Conservation (phyloP, 495 filamentous ascomycete genomes). For the Neurospora tetraspora region DNA sequence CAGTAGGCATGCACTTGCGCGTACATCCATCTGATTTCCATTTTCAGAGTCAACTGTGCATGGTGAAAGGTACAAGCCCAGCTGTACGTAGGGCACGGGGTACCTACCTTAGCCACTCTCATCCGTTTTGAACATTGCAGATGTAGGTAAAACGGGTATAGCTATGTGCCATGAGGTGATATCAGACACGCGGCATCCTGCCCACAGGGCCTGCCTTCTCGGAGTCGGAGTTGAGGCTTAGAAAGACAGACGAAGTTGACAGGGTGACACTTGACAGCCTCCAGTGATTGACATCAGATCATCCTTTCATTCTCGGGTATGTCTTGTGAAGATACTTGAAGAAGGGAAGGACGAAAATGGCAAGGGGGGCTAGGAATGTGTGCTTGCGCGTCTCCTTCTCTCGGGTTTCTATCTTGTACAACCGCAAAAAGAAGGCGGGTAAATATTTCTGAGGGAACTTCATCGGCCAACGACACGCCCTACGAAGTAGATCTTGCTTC, state of each 20-base stretch:
- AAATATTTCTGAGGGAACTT: not conserved
- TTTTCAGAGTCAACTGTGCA: not conserved
- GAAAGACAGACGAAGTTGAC: not conserved
- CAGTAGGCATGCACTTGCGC: not conserved
- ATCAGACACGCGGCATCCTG: not conserved
- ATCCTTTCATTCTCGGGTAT: not conserved
- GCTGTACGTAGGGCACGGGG: not conserved
- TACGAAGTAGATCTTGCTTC: not conserved
- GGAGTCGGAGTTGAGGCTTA: not conserved
- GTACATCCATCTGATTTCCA: not conserved
- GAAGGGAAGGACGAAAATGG: not conserved
- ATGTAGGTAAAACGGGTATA: not conserved
- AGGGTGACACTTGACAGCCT: not conserved
- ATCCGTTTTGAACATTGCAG: not conserved
- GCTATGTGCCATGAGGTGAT: not conserved
- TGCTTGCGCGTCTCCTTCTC: not conserved
- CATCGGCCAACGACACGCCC: not conserved
- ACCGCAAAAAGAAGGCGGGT: not conserved
- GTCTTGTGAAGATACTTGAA: not conserved
- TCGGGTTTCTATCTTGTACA: not conserved
- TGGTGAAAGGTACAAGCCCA: not conserved
- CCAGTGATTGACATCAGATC: not conserved
- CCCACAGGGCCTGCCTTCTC: not conserved
- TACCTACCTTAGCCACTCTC: not conserved
- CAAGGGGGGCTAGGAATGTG: not conserved